Percentiles rank a stretch among this genome's conserved stretches.
Conservation (phyloP, 768 basidiomycete genomes). For the Albatrellus ellisii region DNA sequence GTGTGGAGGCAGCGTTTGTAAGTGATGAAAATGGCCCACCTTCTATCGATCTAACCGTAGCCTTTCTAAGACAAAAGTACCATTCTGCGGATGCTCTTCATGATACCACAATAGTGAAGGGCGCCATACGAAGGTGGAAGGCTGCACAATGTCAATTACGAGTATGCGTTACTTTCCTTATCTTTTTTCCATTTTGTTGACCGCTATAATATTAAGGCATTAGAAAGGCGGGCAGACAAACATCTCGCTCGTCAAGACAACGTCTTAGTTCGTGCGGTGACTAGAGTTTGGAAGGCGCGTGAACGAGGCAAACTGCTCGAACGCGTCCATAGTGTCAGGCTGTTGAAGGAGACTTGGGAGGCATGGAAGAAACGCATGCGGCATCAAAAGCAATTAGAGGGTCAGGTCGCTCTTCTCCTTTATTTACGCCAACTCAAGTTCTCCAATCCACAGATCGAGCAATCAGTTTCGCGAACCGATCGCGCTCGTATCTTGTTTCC, state of each 20-base stretch:
- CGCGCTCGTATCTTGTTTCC: slow-evolving; percentile 26
- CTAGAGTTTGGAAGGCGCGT: slow-evolving; percentile 55
- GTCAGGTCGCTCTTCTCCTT: slow-evolving; percentile 20
- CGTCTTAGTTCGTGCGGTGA: slow-evolving; percentile 42
- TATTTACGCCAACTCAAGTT: not conserved
- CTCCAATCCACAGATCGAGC: slow-evolving; percentile 28
- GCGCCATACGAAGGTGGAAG: slow-evolving; percentile 42
- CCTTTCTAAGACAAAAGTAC: slow-evolving; percentile 27
- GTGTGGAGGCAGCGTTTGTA: slow-evolving; percentile 49
- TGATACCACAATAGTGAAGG: slow-evolving; percentile 30
- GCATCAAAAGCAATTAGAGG: slow-evolving; percentile 28
- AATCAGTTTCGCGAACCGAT: slow-evolving; percentile 33
- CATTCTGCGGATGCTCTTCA: slow-evolving; percentile 31
- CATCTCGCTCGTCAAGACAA: slow-evolving; percentile 43
- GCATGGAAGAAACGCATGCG: slow-evolving; percentile 37
- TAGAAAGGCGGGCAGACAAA: slow-evolving; percentile 44
- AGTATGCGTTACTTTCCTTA: slow-evolving; percentile 27
- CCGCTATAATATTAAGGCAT: slow-evolving; percentile 25
- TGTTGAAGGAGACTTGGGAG: slow-evolving; percentile 32
- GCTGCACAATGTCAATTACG: slow-evolving; percentile 32
- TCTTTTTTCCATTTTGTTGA: not conserved
- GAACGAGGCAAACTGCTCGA: slow-evolving; percentile 48
- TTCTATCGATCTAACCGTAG: not conserved
- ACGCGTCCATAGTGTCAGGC: slow-evolving; percentile 32
- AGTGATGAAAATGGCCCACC: slow-evolving; percentile 18